Percentiles rank a stretch among this genome's conserved stretches.
phyloP scores from a whole-genome alignment of 139 green algal species.

The Parachlorella kessleri region DNA sequence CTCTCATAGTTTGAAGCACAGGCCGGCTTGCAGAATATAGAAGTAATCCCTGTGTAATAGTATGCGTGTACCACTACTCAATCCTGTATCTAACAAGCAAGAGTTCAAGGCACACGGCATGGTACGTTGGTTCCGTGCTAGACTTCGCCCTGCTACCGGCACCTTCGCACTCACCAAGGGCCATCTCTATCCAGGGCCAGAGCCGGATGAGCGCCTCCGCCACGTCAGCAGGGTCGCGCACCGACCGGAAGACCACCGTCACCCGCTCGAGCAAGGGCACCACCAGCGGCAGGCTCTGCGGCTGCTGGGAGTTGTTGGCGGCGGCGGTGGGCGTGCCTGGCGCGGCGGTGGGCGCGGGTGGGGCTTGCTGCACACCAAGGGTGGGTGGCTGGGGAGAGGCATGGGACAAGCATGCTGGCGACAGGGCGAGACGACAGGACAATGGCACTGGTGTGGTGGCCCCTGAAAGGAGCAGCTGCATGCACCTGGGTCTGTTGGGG shows the following conservation, averaged over 20 bases:
- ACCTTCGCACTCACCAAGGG: too few relatives aligned
- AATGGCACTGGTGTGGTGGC: too few relatives aligned
- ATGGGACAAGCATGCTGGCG: not conserved
- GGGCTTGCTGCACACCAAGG: slow-evolving; percentile 6
- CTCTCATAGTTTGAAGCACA: too few relatives aligned
- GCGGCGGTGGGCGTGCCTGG: slow-evolving; percentile 16
- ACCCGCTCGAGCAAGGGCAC: slow-evolving; percentile 68
- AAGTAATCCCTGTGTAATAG: too few relatives aligned
- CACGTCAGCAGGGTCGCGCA: slow-evolving; percentile 38
- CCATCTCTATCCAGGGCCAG: slow-evolving; percentile 58
- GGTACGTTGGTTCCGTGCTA: too few relatives aligned
- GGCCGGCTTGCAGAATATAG: too few relatives aligned
- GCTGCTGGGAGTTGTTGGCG: not conserved
- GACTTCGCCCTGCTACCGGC: too few relatives aligned
- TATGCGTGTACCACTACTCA: too few relatives aligned
- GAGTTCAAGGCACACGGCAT: too few relatives aligned
- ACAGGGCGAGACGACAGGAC: not conserved
- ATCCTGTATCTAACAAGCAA: too few relatives aligned
- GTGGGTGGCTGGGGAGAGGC: not conserved
- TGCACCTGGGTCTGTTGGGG: too few relatives aligned
- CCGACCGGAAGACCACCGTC: slow-evolving; percentile 59
- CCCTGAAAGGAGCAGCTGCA: too few relatives aligned
- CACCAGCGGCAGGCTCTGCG: slow-evolving; percentile 21
- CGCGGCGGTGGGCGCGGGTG: not conserved
- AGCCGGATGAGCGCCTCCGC: slow-evolving; percentile 39